Evolutionary conservation across 495 filamentous ascomycete genomes (phyloP).

Genomic region (Talaromyces nanjingensis): DNA sequence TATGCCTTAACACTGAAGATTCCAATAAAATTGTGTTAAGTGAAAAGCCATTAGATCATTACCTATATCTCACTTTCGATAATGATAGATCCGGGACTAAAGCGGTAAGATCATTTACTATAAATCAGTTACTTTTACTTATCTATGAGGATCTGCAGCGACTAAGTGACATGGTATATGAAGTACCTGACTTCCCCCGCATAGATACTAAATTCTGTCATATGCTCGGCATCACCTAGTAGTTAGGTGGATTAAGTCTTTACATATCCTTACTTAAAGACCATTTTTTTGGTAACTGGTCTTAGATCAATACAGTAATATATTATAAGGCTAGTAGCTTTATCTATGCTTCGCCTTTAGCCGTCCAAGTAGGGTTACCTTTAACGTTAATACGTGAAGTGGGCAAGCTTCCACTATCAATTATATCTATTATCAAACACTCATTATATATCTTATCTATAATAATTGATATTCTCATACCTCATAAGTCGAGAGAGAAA

Average conservation of each 20-base stretch:
- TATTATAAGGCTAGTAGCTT: slow-evolving; percentile 54
- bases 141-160: slow-evolving; percentile 41
- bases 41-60: slow-evolving; percentile 24
- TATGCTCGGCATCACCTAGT: slow-evolving; percentile 52
- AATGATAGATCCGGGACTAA: slow-evolving; percentile 40
- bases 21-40: slow-evolving; percentile 23
- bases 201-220: slow-evolving; percentile 50
- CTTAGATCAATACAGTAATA: slow-evolving; percentile 37
- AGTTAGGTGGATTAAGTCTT: slow-evolving; percentile 43
- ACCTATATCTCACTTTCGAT: slow-evolving; percentile 43
- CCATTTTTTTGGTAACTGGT: slow-evolving; percentile 45
- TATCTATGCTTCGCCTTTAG: slow-evolving; percentile 49
- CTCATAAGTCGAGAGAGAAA: slow-evolving; percentile 20
- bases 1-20: no score
- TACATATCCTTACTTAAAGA: slow-evolving; percentile 47
- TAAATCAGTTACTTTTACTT: slow-evolving; percentile 43
- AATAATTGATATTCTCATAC: slow-evolving; percentile 13
- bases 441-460: slow-evolving; percentile 52
- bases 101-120: slow-evolving; percentile 35
- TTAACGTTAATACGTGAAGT: slow-evolving; percentile 50
- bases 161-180: slow-evolving; percentile 48
- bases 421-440: slow-evolving; percentile 39
- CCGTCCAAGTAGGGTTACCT: slow-evolving; percentile 34
- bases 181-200: slow-evolving; percentile 46
- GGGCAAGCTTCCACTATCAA: slow-evolving; percentile 55